Conservation (phyloP, 2,329 filamentous ascomycete species). For the Pseudomassariella vexata region DNA sequence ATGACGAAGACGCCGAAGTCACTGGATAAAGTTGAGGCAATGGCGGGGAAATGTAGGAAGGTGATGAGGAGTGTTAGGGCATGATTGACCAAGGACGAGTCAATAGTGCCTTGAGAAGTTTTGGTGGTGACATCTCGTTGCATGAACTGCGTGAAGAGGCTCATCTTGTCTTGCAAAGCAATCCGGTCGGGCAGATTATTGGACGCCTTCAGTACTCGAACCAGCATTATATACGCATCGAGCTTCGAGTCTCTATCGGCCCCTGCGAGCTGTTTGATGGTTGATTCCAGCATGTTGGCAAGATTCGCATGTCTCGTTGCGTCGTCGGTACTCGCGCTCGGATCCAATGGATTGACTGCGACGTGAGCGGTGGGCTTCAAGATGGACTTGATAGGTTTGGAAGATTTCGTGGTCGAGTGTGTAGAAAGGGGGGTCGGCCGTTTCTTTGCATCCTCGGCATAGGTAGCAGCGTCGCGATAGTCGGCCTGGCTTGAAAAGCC, state of each 20-base stretch:
- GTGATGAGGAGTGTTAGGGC: slow-evolving; percentile 72
- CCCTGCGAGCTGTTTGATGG: slow-evolving; percentile 73
- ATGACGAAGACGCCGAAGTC: slow-evolving; percentile 78
- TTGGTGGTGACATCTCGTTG: slow-evolving; percentile 70
- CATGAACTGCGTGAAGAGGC: slow-evolving; percentile 73
- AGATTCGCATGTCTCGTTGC: slow-evolving; percentile 47
- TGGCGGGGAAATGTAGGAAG: slow-evolving; percentile 68
- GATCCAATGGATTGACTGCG: slow-evolving; percentile 39
- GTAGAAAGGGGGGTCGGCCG: slow-evolving; percentile 35
- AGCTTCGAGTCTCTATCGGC: slow-evolving; percentile 65
- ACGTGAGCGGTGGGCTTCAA: slow-evolving; percentile 60
- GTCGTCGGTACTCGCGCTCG: slow-evolving; percentile 34
- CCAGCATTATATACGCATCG: slow-evolving; percentile 81
- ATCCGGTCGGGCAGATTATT: slow-evolving; percentile 74
- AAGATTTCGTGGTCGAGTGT: slow-evolving; percentile 29
- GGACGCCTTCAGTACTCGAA: slow-evolving; percentile 71
- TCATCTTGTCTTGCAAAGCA: slow-evolving; percentile 70
- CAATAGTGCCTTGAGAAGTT: slow-evolving; percentile 46
- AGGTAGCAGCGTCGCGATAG: slow-evolving; percentile 48
- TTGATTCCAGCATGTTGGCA: slow-evolving; percentile 76
- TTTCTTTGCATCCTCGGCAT: slow-evolving; percentile 27
- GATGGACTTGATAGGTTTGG: slow-evolving; percentile 59
- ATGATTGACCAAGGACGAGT: slow-evolving; percentile 69
- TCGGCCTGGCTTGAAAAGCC: slow-evolving; percentile 53
- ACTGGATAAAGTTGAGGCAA: slow-evolving; percentile 63